Conservation (phyloP, 2,329 filamentous ascomycete species). For the Botrytis tulipae region DNA sequence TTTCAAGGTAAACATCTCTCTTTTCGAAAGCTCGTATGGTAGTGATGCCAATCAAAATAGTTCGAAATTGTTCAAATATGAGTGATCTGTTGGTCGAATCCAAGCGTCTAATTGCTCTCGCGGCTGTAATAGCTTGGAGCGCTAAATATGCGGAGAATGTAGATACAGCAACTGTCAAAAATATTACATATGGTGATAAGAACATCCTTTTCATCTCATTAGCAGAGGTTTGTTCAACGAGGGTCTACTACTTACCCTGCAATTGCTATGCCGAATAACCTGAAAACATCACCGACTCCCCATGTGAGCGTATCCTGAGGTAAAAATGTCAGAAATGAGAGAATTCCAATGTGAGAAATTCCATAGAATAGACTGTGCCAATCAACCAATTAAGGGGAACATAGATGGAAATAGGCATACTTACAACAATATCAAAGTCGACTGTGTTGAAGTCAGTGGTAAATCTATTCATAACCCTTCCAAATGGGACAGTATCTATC, state of each 20-base stretch:
- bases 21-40: conserved; percentile 77
- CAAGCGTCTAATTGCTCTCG: conserved; percentile 70
- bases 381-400: neutral
- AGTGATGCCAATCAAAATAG: conserved; percentile 65
- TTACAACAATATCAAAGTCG: conserved; percentile 18
- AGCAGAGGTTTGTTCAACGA: neutral
- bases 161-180: conserved; percentile 34
- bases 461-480: conserved; percentile 72
- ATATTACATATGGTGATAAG: conserved; percentile 63
- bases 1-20: conserved; percentile 59
- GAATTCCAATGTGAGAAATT: too few relatives aligned
- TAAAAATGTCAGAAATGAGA: neutral
- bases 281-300: conserved; percentile 10
- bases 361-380: neutral
- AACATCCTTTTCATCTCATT: conserved; percentile 8
- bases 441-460: conserved; percentile 61
- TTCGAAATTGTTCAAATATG: conserved; percentile 68
- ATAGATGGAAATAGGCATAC: neutral
- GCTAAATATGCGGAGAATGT: conserved; percentile 9
- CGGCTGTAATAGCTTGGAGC: conserved; percentile 51
- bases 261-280: conserved; percentile 58
- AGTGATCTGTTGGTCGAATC: conserved; percentile 74
- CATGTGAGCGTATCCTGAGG: conserved; percentile 8
- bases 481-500: conserved; percentile 74
- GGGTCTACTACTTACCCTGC: conserved; percentile 44